Conservation (phyloP, 768 basidiomycete genomes). For the Kwoniella botswanensis region DNA sequence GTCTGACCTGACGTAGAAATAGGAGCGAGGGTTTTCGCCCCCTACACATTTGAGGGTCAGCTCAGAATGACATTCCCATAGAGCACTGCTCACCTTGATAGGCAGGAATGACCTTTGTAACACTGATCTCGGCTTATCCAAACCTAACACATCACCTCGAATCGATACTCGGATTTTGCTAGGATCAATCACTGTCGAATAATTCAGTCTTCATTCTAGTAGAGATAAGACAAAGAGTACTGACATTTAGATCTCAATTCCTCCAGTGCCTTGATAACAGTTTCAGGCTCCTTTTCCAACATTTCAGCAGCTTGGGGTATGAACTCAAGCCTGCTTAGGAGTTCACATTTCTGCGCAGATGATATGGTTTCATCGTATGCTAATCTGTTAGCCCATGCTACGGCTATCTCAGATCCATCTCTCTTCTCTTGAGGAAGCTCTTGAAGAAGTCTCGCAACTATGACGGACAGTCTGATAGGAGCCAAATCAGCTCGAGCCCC, state of each 20-base stretch:
- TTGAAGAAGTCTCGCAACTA: constrained; percentile 85
- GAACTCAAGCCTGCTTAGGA: constrained; percentile 78
- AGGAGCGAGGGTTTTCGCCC: constrained; percentile 64
- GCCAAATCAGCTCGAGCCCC: not conserved
- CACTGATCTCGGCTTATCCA: constrained; percentile 72
- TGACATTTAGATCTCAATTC: constrained; percentile 71
- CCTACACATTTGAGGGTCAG: constrained; percentile 14
- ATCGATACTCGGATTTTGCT: constrained; percentile 85
- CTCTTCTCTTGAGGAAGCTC: constrained; percentile 89
- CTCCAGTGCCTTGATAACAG: constrained; percentile 75
- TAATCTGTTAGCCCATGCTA: constrained; percentile 71
- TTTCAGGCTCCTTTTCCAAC: constrained; percentile 73
- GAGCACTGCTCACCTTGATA: constrained; percentile 64
- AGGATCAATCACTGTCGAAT: constrained; percentile 88
- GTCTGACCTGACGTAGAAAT: constrained; percentile 72
- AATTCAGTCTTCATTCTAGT: not conserved
- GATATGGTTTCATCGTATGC: constrained; percentile 70
- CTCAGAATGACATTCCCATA: not conserved
- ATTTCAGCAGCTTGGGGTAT: constrained; percentile 73
- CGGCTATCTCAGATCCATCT: constrained; percentile 78
- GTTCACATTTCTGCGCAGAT: constrained; percentile 69
- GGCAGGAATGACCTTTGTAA: constrained; percentile 75
- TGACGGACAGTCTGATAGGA: constrained; percentile 74
- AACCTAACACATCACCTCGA: constrained; percentile 76
- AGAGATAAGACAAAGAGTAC: constrained; percentile 50